phyloP scores from a whole-genome alignment of 768 basidiomycete genomes.

The Trametes maxima region DNA sequence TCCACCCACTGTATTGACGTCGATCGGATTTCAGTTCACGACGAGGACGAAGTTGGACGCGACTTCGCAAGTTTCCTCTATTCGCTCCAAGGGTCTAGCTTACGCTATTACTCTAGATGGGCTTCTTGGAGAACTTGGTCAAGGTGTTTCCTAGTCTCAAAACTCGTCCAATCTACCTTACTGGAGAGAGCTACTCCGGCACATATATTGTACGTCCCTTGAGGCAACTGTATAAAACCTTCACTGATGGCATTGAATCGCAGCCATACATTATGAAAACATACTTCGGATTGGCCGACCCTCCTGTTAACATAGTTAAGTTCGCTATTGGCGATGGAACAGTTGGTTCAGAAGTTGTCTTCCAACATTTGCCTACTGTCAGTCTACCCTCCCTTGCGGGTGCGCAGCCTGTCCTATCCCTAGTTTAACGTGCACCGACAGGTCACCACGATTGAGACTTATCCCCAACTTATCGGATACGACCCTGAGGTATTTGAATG shows the following conservation, averaged over 20 bases:
- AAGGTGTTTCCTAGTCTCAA: conserved; percentile 73
- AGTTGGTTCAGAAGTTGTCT: conserved; percentile 52
- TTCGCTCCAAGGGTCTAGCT: too few species aligned
- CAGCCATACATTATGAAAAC: conserved; percentile 78
- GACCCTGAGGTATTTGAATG: conserved; percentile 66
- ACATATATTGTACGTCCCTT: conserved; percentile 54
- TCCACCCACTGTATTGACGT: neutral
- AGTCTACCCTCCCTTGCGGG: conserved; percentile 18
- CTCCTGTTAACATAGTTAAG: conserved; percentile 67
- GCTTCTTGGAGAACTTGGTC: conserved; percentile 70
- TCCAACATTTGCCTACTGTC: conserved; percentile 57
- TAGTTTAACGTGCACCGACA: too few species aligned
- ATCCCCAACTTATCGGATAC: conserved; percentile 76
- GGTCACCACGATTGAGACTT: conserved; percentile 54
- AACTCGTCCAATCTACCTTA: conserved; percentile 64
- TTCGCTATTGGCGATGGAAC: conserved; percentile 74
- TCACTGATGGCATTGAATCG: neutral
- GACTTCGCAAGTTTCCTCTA: conserved; percentile 42
- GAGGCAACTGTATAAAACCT: neutral
- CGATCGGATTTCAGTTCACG: conserved; percentile 18
- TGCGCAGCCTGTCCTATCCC: neutral
- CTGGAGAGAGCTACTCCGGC: conserved; percentile 78
- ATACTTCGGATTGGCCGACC: conserved; percentile 61
- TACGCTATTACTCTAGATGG: conserved; percentile 48
- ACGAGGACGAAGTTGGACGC: conserved; percentile 66